Percentiles rank a stretch among this genome's conserved stretches.
Conservation (phyloP, 768 basidiomycete genomes). For the Royoungia palumana region DNA sequence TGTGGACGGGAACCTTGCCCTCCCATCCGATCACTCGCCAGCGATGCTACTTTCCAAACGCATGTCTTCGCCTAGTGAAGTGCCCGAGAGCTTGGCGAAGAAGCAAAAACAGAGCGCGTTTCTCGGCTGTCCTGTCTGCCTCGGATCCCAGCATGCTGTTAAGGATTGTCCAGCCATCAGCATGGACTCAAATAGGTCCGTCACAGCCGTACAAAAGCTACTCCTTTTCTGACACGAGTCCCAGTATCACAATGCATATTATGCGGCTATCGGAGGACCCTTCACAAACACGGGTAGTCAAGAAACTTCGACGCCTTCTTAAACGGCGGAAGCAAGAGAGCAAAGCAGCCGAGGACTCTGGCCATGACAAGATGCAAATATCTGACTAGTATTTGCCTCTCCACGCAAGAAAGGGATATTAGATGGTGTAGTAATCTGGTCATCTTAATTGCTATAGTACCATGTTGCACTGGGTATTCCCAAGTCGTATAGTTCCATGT, state of each 20-base stretch:
- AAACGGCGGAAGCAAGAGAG: constrained; percentile 31
- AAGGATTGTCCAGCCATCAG: constrained; percentile 55
- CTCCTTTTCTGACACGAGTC: constrained; percentile 7
- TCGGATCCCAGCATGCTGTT: constrained; percentile 41
- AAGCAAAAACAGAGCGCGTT: constrained; percentile 32
- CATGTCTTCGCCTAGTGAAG: constrained; percentile 29
- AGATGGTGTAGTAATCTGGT: constrained; percentile 15
- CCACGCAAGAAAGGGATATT: background rate
- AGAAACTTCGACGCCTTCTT: constrained; percentile 39
- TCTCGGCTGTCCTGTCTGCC: constrained; percentile 48
- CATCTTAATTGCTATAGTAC: constrained; percentile 7
- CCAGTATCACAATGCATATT: constrained; percentile 44
- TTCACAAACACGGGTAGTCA: constrained; percentile 32
- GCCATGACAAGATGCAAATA: constrained; percentile 3
- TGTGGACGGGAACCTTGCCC: background rate
- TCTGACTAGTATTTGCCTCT: background rate
- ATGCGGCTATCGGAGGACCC: constrained; percentile 42
- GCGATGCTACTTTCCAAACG: constrained; percentile 35
- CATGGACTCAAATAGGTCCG: constrained; percentile 54
- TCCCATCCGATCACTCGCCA: background rate
- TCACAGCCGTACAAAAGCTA: background rate
- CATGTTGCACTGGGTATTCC: background rate
- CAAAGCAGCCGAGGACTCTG: background rate
- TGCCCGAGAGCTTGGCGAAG: constrained; percentile 32
- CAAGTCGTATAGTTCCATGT: constrained; percentile 3